Conservation (phyloP, 2,329 filamentous ascomycete genomes). For the Alternaria arborescens region DNA sequence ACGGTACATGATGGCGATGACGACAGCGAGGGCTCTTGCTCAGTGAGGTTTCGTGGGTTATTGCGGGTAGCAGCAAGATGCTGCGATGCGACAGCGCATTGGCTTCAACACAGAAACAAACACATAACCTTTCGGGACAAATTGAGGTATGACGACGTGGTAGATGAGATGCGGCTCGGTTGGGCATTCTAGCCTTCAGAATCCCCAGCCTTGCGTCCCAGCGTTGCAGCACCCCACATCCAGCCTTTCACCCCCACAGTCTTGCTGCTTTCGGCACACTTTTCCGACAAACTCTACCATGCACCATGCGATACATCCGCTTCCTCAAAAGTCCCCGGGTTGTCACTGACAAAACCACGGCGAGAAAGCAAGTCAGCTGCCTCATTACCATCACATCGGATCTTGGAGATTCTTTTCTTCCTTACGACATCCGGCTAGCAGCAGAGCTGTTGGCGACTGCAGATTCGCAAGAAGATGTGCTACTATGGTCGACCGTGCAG, state of each 20-base stretch:
- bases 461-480: constrained; percentile 42
- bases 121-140: constrained; percentile 8
- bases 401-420: constrained; percentile 70
- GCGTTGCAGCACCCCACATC: constrained; percentile 22
- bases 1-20: constrained; percentile 65
- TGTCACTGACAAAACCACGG: constrained; percentile 43
- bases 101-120: constrained; percentile 16
- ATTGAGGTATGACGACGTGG: constrained; percentile 15
- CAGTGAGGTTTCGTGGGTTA: constrained; percentile 17
- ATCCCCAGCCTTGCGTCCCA: constrained; percentile 10
- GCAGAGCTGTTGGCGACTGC: constrained; percentile 48
- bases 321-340: constrained; percentile 71
- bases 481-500: constrained; percentile 53
- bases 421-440: constrained; percentile 56
- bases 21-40: constrained; percentile 8
- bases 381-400: constrained; percentile 74
- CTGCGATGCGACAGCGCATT: constrained; percentile 39
- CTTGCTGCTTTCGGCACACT: constrained; percentile 6
- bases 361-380: constrained; percentile 28
- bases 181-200: constrained; percentile 8
- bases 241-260: constrained; percentile 17
- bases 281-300: not conserved
- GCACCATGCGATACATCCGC: constrained; percentile 65
- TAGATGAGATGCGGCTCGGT: constrained; percentile 17
- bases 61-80: constrained; percentile 25